Base-by-base conservation (phyloP, 768 basidiomycete species). In the Daedalea quercina region DNA sequence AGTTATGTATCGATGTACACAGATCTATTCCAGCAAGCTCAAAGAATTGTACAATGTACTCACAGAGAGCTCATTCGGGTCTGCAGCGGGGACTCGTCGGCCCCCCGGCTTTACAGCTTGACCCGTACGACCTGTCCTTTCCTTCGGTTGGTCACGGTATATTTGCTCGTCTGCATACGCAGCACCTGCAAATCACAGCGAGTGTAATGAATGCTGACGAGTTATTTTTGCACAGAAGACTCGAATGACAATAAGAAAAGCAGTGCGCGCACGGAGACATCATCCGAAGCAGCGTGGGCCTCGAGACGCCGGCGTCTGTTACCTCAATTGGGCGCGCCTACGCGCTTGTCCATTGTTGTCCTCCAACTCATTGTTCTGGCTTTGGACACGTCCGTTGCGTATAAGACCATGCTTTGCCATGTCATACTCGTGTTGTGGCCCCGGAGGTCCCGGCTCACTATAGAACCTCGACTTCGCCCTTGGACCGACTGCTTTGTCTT, bases 391-490 rank as follows among this genome's bases (percentile, higher is more conserved):
- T 9, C 47, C 31, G 6, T 44, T 28, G 17, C 28, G 6, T 46
- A 53, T 46, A 53, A 37, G 47, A 37, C 13, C 33, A 53, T 46
- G 52, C 24, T 28, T 25, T 12, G 34, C 33, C 34, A 37, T 44
- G 12, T 47, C 31, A 3, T 1, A 24, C 12, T n/a, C 47, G 41
- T 54, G 50, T 49, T 50, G 57, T 56, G 55, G 55, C 60, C 57
- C 54, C 43, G 57, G 57, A 41, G 60, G 60, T 60, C 60, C 53
- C 52, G 24, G 57, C 52, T 54, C 57, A 56, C 60, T 54, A 12
- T 51, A 51, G 40, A 51, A 42, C 40, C 41, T 45, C 40, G 22
- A 20, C 40, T 34, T 7, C 40, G 42, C 31, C 50, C 53, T 52
- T 54, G 41, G 50, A 33, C 41, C 28, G 33, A 31, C 43, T 34